phyloP scores from a whole-genome alignment of 768 basidiomycete species.

The Phylloporus rhodoxanthus region DNA sequence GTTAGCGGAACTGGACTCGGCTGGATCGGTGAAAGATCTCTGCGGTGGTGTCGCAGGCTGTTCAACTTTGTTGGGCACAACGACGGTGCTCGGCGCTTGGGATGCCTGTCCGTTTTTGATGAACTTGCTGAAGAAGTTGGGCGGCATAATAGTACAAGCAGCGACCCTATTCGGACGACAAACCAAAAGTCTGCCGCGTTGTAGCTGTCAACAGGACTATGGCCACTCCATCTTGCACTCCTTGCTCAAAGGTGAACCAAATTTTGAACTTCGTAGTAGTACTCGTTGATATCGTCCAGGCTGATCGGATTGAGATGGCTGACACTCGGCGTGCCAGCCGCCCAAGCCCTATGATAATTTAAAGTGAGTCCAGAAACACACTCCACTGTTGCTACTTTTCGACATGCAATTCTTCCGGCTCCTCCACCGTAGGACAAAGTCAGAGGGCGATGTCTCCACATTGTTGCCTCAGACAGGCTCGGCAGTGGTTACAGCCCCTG shows the following conservation, averaged over 20 bases:
- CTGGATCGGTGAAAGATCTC: not conserved
- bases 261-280: not conserved
- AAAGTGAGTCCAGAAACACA: slow-evolving; percentile 1
- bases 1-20: slow-evolving; percentile 10
- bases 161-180: no score
- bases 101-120: slow-evolving; percentile 13
- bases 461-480: slow-evolving; percentile 8
- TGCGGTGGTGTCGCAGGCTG: not conserved
- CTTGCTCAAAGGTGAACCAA: not conserved
- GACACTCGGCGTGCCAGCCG: slow-evolving; percentile 16
- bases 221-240: no score
- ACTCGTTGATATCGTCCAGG: no score
- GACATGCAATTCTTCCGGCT: slow-evolving; percentile 45
- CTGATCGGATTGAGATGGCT: slow-evolving; percentile 6
- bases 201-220: no score
- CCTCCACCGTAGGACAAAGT: slow-evolving; percentile 44
- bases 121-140: slow-evolving; percentile 29
- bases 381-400: not conserved
- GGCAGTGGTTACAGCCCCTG: slow-evolving; percentile 9
- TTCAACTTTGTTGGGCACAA: slow-evolving; percentile 1
- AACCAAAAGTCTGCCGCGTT: no score
- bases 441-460: slow-evolving; percentile 36
- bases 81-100: slow-evolving; percentile 2
- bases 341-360: slow-evolving; percentile 11
- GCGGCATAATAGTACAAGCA: slow-evolving; percentile 14